Evolutionary conservation across 106 monocot genomes (phyloP).

Genomic region (Agapanthus africanus): DNA sequence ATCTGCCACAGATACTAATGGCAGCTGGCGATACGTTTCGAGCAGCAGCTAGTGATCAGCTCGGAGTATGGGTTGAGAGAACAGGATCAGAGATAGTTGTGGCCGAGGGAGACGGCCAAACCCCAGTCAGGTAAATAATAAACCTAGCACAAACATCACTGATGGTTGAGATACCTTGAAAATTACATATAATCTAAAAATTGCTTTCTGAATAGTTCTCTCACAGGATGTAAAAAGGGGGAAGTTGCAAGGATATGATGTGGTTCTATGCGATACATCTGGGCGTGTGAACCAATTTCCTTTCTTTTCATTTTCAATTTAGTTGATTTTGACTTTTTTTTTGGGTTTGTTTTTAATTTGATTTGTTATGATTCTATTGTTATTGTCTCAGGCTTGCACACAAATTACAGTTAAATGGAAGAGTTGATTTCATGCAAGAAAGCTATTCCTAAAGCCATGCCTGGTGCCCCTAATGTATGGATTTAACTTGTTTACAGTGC

Average conservation of each 20-base stretch:
- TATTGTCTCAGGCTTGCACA: conserved; percentile 72
- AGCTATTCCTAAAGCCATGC: conserved; percentile 61
- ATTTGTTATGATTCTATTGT: neutral
- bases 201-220: conserved; percentile 54
- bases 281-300: conserved; percentile 61
- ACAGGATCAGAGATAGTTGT: conserved; percentile 81
- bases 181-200: conserved; percentile 16
- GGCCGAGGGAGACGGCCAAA: conserved; percentile 60
- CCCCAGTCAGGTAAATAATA: conserved; percentile 52
- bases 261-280: conserved; percentile 94
- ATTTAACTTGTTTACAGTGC: neutral
- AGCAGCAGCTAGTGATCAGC: conserved; percentile 91
- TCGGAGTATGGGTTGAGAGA: conserved; percentile 93
- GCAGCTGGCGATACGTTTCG: conserved; percentile 96
- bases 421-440: conserved; percentile 90
- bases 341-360: neutral
- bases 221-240: conserved; percentile 88
- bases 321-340: too few relatives aligned
- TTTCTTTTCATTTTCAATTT: conserved; percentile 1
- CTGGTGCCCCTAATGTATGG: conserved; percentile 89
- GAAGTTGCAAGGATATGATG: conserved; percentile 74
- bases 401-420: conserved; percentile 89
- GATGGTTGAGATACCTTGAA: neutral
- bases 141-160: too few relatives aligned
- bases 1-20: conserved; percentile 53